Evolutionary conservation across 2,329 filamentous ascomycete genomes (phyloP).

Genomic region (Nannizzia gypsea): DNA sequence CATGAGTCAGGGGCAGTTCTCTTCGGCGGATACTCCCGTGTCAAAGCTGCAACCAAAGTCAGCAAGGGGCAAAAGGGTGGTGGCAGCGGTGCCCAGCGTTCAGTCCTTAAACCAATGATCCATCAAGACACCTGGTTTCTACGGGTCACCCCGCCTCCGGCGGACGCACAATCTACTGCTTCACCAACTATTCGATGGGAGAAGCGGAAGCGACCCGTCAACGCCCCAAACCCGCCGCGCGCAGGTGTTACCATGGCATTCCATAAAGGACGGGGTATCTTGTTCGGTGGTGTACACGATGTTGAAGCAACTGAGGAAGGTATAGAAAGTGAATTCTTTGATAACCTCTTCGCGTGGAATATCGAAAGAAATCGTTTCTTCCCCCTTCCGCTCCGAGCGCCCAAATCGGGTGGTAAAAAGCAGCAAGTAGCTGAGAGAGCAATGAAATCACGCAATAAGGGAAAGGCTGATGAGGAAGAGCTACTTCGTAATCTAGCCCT

Average conservation of each 20-base stretch:
- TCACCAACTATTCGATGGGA: slow-evolving; percentile 79
- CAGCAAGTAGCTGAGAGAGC: slow-evolving; percentile 25
- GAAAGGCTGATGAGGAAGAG: slow-evolving; percentile 84
- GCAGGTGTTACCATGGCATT: slow-evolving; percentile 88
- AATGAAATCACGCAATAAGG: slow-evolving; percentile 51
- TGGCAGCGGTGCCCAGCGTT: slow-evolving; percentile 49
- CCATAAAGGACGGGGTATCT: slow-evolving; percentile 83
- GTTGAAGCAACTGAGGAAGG: slow-evolving; percentile 85
- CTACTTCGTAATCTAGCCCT: slow-evolving; percentile 75
- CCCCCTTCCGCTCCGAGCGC: slow-evolving; percentile 62
- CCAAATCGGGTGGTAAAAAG: slow-evolving; percentile 55
- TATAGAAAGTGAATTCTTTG: slow-evolving; percentile 96
- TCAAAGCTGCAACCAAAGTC: slow-evolving; percentile 54
- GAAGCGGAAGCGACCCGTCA: slow-evolving; percentile 80
- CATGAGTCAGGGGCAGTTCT: slow-evolving; percentile 82
- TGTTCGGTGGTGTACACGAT: slow-evolving; percentile 91
- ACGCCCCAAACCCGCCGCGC: slow-evolving; percentile 68
- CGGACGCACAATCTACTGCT: slow-evolving; percentile 54
- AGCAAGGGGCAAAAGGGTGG: slow-evolving; percentile 55
- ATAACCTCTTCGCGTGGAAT: slow-evolving; percentile 83
- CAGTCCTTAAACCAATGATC: slow-evolving; percentile 71
- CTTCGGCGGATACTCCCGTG: slow-evolving; percentile 85
- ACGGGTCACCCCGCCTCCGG: slow-evolving; percentile 59
- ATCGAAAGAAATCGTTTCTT: slow-evolving; percentile 93
- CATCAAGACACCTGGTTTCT: slow-evolving; percentile 95